Percentiles rank a stretch among this genome's conserved stretches.
These are phyloP conservation scores for Backusella sp. DNA, from an alignment of 192 early-diverging fungal species.

Conservation along the genomic window DNA sequence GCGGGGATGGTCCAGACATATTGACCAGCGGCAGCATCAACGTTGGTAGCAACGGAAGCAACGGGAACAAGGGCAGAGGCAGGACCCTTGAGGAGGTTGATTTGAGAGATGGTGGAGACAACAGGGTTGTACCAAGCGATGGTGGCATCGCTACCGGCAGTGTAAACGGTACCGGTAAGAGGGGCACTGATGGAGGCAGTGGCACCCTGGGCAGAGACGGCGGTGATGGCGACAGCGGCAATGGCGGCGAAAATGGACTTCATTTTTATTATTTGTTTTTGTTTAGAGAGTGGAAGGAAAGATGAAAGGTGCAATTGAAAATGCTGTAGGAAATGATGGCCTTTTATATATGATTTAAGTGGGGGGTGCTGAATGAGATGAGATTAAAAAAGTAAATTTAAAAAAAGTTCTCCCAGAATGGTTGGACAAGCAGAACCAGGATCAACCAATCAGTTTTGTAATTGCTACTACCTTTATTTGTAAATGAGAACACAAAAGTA, in stretches of 20 bases:
- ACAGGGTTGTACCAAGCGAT: constrained; percentile 24
- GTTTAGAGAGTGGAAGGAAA: constrained; percentile 5
- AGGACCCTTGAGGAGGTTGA: constrained; percentile 23
- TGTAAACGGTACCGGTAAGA: constrained; percentile 9
- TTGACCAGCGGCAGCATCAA: not conserved
- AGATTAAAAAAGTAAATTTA: constrained; percentile 6
- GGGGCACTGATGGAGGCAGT: constrained; percentile 25
- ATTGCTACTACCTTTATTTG: not conserved
- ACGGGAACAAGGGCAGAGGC: constrained; percentile 30
- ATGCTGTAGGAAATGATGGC: not conserved
- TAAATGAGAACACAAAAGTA: not conserved
- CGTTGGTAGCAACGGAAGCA: constrained; percentile 27
- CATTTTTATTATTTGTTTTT: constrained; percentile 10
- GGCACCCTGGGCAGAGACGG: constrained; percentile 21
- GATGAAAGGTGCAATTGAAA: not conserved
- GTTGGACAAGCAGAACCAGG: not conserved
- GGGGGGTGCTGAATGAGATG: not conserved
- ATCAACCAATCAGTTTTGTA: not conserved
- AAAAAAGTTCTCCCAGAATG: constrained; percentile 9
- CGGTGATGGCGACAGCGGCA: constrained; percentile 7
- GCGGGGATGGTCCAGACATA: constrained; percentile 35
- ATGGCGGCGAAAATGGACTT: constrained; percentile 1
- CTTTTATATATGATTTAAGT: constrained; percentile 6
- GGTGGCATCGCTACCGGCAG: constrained; percentile 15
- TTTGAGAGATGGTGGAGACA: constrained; percentile 16